Conservation (phyloP, 495 filamentous ascomycete species). For the Corynascus novoguineensis region DNA sequence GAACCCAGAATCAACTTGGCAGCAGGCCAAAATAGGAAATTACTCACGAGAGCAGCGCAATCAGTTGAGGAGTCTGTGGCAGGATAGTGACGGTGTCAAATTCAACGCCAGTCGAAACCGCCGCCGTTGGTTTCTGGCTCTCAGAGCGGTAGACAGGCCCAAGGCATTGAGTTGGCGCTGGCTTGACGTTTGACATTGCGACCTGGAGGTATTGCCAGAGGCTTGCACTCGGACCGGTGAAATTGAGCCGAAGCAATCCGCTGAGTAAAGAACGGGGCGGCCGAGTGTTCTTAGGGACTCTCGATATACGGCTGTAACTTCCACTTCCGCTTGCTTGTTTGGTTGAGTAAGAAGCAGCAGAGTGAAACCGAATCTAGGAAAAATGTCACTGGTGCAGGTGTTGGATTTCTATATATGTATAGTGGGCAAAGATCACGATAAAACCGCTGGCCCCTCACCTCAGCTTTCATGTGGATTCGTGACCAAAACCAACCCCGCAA, state of each 20-base stretch:
- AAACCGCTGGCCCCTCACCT: background rate
- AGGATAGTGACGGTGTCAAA: slow-evolving; percentile 86
- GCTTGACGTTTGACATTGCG: slow-evolving; percentile 21
- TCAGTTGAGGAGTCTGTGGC: slow-evolving; percentile 91
- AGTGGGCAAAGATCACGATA: no score
- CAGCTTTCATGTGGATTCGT: background rate
- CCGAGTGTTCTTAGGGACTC: background rate
- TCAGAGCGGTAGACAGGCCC: slow-evolving; percentile 73
- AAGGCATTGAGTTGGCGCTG: slow-evolving; percentile 63
- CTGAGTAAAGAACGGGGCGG: background rate
- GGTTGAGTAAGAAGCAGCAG: background rate
- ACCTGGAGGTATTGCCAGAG: background rate
- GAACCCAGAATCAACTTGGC: background rate
- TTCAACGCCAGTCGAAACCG: slow-evolving; percentile 76
- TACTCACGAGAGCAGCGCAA: slow-evolving; percentile 91
- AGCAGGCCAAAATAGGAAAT: slow-evolving; percentile 17
- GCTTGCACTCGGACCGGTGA: background rate
- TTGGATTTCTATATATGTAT: background rate
- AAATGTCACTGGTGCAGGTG: background rate
- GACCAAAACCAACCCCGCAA: background rate
- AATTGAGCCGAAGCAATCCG: slow-evolving; percentile 1
- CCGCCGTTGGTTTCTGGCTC: slow-evolving; percentile 78
- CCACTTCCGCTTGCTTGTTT: background rate
- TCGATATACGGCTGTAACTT: background rate
- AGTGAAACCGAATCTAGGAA: background rate